Evolutionary conservation across 345 rosid genomes (phyloP), one percentile per base, ranked within the genome.

Genomic region (Balakata baccata): DNA sequence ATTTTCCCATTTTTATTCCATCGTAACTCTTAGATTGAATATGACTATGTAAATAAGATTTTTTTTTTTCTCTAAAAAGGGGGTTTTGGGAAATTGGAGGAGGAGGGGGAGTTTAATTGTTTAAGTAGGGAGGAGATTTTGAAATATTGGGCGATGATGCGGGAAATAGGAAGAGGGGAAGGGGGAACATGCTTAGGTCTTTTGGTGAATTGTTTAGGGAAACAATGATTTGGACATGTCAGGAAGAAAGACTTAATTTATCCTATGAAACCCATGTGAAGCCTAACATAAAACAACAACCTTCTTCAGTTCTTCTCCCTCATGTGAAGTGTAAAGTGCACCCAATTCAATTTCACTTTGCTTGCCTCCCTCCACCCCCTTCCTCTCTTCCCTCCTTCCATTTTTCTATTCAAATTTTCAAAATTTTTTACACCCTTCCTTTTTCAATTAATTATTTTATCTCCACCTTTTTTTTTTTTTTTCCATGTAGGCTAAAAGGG

Each of bases 151-250:
- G 34, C 2, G 2, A 29, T 29, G 34, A 29, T 29, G 34, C 2
- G 34, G 34, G 2, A 29, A 29, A 29, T 29, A 29, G 2, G 34
- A 29, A 2, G 34, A 29, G 34, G 34, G 2, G 34, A 29, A 29
- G 34, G 34, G 34, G 34, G 34, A 29, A 29, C 34, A 29, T 29
- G 34, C 34, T 29, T 29, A 29, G 34, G 72, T 63, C 70, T 73
- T 73, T 69, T 11, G 37, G 75, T 75, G 78, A 78, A 75, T 77
- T 80, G 76, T 75, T 75, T 73, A 69, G 34, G 71, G 72, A 66
- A 80, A 75, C 69, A 78, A 65, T 72, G 80, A 80, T 66, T 69
- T 78, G 78, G 74, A 80, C 78, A 72, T 74, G 83, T 74, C 81
- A 71, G 67, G 66, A 43, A 29, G 34, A 29, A 29, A 29, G 34